Percentiles rank a stretch among this genome's conserved stretches.
Conservation (phyloP, 2,329 filamentous ascomycete species). For the Exophiala alcalophila region DNA sequence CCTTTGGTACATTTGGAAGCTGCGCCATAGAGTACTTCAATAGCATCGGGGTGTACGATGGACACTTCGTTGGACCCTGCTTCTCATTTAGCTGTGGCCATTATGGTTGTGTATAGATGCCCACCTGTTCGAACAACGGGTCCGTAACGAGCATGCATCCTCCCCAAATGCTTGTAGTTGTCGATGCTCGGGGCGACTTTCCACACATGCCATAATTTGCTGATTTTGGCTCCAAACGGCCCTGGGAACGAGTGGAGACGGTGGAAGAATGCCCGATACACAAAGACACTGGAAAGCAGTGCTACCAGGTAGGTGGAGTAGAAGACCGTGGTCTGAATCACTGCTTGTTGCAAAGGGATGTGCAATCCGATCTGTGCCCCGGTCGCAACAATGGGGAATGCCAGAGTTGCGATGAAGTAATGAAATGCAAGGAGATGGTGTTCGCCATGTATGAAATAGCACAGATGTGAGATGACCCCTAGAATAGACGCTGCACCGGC, state of each 20-base stretch:
- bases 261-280: constrained; percentile 34
- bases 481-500: background rate
- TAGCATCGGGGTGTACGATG: constrained; percentile 25
- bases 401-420: constrained; percentile 1
- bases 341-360: background rate
- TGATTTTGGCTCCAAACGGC: constrained; percentile 30
- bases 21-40: constrained; percentile 40
- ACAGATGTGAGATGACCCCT: constrained; percentile 7
- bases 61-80: constrained; percentile 19
- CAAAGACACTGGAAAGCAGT: constrained; percentile 10
- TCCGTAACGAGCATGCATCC: constrained; percentile 35
- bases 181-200: constrained; percentile 32
- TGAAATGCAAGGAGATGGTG: constrained; percentile 10
- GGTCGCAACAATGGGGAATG: constrained; percentile 4
- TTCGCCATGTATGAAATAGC: constrained; percentile 11
- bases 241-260: constrained; percentile 35
- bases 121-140: constrained; percentile 38
- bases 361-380: background rate
- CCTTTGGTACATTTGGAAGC: constrained; percentile 41
- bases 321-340: background rate
- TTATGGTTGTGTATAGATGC: background rate
- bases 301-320: constrained; percentile 7
- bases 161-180: constrained; percentile 34
- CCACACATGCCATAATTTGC: constrained; percentile 32
- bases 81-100: background rate